phyloP scores from a whole-genome alignment of 345 rosid genomes.

The Xanthoceras sorbifolium region DNA sequence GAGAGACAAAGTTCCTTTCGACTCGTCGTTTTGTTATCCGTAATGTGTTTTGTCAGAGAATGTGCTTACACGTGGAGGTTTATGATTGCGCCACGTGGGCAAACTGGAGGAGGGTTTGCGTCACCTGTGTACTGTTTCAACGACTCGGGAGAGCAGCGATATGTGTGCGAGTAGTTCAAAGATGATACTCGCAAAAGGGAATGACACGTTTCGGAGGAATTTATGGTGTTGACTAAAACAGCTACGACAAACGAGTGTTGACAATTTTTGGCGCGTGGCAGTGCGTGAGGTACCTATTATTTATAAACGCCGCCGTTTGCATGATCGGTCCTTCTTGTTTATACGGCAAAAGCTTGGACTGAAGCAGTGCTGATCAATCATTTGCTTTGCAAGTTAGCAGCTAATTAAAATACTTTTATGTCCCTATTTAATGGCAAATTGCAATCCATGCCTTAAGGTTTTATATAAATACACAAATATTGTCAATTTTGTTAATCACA shows the following conservation, averaged over 20 bases:
- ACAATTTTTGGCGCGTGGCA: not conserved
- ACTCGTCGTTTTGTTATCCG: not conserved
- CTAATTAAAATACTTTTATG: too few relatives aligned
- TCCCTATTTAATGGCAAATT: too few relatives aligned
- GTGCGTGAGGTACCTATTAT: not conserved
- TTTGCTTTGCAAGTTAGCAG: too few relatives aligned
- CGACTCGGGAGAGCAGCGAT: not conserved
- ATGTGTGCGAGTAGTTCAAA: not conserved
- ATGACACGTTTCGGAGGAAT: not conserved
- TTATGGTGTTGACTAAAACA: not conserved
- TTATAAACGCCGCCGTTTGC: not conserved
- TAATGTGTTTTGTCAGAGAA: not conserved
- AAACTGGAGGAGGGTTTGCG: not conserved
- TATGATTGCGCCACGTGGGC: not conserved
- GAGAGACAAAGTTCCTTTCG: not conserved
- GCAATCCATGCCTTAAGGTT: too few relatives aligned
- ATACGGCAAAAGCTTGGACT: too few relatives aligned
- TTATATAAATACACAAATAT: too few relatives aligned
- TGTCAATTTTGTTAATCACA: too few relatives aligned
- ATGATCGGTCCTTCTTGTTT: too few relatives aligned
- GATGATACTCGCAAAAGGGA: not conserved
- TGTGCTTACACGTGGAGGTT: not conserved
- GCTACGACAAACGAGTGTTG: not conserved
- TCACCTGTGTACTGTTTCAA: not conserved
- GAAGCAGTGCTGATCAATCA: too few relatives aligned